phyloP scores from a whole-genome alignment of 2,329 filamentous ascomycete species.

The Fusarium drepaniforme region DNA sequence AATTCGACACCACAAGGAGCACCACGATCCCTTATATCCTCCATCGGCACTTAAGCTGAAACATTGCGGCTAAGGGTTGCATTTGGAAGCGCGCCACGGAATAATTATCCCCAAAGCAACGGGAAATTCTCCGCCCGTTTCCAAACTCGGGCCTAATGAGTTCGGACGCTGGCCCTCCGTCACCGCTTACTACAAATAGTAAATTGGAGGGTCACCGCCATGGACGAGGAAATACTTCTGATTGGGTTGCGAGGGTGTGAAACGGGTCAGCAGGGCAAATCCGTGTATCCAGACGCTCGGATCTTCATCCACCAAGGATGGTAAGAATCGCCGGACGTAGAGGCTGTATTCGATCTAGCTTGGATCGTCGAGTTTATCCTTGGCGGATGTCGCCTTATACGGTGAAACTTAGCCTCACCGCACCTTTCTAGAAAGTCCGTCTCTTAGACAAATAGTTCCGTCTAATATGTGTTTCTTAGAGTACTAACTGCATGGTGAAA shows the following conservation, averaged over 20 bases:
- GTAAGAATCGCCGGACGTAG: not conserved
- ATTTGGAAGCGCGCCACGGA: not conserved
- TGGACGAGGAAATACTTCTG: not conserved
- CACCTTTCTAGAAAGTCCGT: not conserved
- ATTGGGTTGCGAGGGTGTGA: not conserved
- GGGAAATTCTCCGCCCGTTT: not conserved
- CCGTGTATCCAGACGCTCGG: not conserved
- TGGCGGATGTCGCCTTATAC: not conserved
- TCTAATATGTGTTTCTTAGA: not conserved
- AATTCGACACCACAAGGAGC: not conserved
- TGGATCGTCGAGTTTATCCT: not conserved
- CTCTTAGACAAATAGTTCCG: not conserved
- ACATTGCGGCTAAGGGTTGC: not conserved
- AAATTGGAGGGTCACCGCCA: not conserved
- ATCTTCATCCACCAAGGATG: not conserved
- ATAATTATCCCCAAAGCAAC: not conserved
- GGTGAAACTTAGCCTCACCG: not conserved
- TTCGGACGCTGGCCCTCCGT: not conserved
- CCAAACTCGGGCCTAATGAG: not conserved
- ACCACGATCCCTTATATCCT: not conserved
- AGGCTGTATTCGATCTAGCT: not conserved
- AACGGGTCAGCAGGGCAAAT: not conserved
- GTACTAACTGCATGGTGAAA: not conserved
- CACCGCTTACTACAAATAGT: not conserved
- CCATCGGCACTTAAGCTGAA: not conserved